A percentile compares a stretch with the other conserved stretches of the same genome.
These are phyloP conservation scores for Nemania diffusa DNA, from an alignment of 2,329 filamentous ascomycete genomes.

Conservation along the genomic window DNA sequence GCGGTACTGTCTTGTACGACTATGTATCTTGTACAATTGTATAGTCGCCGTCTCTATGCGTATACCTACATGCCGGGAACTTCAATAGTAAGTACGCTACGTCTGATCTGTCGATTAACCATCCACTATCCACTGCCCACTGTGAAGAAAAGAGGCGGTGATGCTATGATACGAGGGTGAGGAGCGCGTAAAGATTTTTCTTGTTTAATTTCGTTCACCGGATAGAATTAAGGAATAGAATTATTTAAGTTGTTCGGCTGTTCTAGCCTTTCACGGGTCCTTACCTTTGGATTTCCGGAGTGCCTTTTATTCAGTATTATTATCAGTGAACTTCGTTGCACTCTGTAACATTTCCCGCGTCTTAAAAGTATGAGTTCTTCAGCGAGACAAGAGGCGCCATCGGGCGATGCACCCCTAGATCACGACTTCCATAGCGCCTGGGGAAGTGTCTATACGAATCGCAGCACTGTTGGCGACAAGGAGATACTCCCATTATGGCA, in stretches of 20 bases:
- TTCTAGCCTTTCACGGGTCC: not conserved
- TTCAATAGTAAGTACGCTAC: not conserved
- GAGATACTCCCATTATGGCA: slow-evolving; percentile 39
- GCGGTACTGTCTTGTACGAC: slow-evolving; percentile 7
- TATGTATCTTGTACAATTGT: slow-evolving; percentile 1
- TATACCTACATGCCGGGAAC: slow-evolving; percentile 7
- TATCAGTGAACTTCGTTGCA: not conserved
- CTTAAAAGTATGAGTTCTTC: slow-evolving; percentile 2
- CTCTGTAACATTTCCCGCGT: not conserved
- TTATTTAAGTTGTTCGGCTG: not conserved
- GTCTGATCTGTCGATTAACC: not conserved
- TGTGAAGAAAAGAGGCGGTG: not conserved
- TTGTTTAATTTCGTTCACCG: not conserved
- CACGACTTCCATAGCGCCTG: slow-evolving; percentile 43
- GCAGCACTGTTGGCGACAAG: slow-evolving; percentile 37
- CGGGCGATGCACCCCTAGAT: slow-evolving; percentile 28
- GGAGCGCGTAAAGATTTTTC: not conserved
- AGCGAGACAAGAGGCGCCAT: not conserved
- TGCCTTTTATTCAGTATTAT: not conserved
- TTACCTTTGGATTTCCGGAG: not conserved
- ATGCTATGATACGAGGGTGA: not conserved
- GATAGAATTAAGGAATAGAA: slow-evolving; percentile 9
- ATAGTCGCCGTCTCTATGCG: not conserved
- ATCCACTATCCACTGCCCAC: not conserved
- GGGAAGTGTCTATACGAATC: slow-evolving; percentile 41